Evolutionary conservation across 169 alveolate genomes (phyloP), one percentile per base, ranked within the genome.

Genomic region (Plasmodium fragile): DNA sequence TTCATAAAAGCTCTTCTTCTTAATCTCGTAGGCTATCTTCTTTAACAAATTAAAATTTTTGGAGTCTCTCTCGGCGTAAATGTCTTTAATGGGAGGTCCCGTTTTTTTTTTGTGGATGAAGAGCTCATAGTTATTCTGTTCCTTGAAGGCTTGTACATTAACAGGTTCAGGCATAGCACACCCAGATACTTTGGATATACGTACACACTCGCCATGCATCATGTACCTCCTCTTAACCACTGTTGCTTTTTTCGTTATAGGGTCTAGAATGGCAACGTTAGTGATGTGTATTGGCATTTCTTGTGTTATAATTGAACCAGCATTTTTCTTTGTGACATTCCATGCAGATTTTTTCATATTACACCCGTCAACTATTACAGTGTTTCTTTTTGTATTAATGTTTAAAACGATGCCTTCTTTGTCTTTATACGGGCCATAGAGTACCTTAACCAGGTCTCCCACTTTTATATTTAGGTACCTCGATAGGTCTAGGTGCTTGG

Each of bases 221-320:
- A 96, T 96, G 89, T 95, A 96, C 13, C 98, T 95, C 82, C 97
- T 91, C 73, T 95, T 95, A 25, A 97, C 98, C 5, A 98, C 95
- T 10, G 99, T 97, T 16, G 99, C 99, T n/a, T 94, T 96, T 92
- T 98, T 97, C 92, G 7, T 71, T 11, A 98, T 98, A 11, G 99
- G 99, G 92, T 98, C 99, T 11, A 98, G 95, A 1, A 98, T 87
- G 7, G 99, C 95, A 3, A 98, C 97, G 75, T 97, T 98, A 22
- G 99, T 97, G 25, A 98, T 95, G 92, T 98, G 99, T 10, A 98
- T 96, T 0, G 99, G 99, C 97, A 95, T 94, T 85, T 98, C 99
- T 82, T 95, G 96, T 49, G 98, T 95, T 25, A 96, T 85, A 22
- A 97, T 90, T 30, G 97, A 94, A 28, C 95, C 95, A 8, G 81